Base-by-base conservation (phyloP, 768 basidiomycete species). In the Suillus ampliporus region DNA sequence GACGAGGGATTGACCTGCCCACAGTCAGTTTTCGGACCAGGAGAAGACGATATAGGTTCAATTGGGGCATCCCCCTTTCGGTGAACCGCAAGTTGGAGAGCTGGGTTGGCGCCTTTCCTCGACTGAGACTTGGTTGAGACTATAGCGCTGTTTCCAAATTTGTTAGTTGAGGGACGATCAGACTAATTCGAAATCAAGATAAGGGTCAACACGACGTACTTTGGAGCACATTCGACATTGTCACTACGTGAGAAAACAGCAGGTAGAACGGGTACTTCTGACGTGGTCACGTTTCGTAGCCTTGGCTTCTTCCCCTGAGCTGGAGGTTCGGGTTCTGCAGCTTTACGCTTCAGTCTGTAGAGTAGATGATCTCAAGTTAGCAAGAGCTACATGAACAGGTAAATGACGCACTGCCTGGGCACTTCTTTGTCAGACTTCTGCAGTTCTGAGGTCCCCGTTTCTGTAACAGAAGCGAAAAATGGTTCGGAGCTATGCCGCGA, bases 171-270 rank as follows among this genome's bases (percentile, higher is more conserved):
- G 37, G 37, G 37, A 26, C 10, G 10, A 17, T 19, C 15, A 28
- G 10, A 56, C 17, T 26, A 26, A 56, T 40, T 38, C 23, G 38
- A 56, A 28, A 56, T 40, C 17, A 3, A 58, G 35, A 40, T 14
- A 58, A 60, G 57, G 38, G 34, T 43, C 43, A 35, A 60, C 14
- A 34, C 17, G 11, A 61, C 73, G 57, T 62, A 69, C 73, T 35
- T 38, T 50, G 50, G 50, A 35, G 46, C 44, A 14, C 37, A 26
- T 46, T 38, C 50, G 11, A 64, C 44, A 46, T 19, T 47, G 34
- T 60, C 63, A 60, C 60, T 40, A 28, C 28, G 58, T 46, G 58
- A 43, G 52, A 54, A 31, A 17, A 40, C 19, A 38, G 40, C 15
- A 23, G 46, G 48, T 31, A 19, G 23, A 51, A n/a, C n/a, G 28